A percentile compares a stretch with the other conserved stretches of the same genome.
Conservation (phyloP, 2,329 filamentous ascomycete genomes). For the Alternaria tenuissima region DNA sequence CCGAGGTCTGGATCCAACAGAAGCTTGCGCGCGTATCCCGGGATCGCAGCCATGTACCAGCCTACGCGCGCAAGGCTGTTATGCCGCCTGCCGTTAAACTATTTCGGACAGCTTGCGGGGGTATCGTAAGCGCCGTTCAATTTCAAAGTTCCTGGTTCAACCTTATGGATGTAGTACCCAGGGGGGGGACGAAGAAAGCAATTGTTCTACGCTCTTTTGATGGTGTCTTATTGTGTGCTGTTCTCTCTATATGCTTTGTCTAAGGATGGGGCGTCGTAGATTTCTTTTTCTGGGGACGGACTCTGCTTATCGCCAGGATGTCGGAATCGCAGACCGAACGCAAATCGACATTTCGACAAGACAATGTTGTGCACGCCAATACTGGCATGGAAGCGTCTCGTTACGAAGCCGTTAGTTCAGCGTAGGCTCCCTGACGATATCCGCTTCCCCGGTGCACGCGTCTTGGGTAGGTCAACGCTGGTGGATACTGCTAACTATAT, state of each 20-base stretch:
- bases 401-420: slow-evolving; percentile 18
- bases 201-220: background rate
- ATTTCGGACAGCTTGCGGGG: background rate
- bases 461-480: slow-evolving; percentile 13
- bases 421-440: slow-evolving; percentile 24
- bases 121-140: background rate
- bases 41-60: background rate
- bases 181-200: background rate
- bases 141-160: background rate
- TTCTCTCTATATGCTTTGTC: background rate
- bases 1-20: slow-evolving; percentile 1
- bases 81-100: background rate
- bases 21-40: background rate
- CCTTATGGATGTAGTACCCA: background rate
- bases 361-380: slow-evolving; percentile 8
- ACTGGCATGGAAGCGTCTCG: slow-evolving; percentile 3
- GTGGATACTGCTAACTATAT: slow-evolving; percentile 33
- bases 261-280: background rate
- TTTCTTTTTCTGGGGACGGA: background rate
- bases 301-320: background rate
- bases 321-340: background rate
- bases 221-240: background rate
- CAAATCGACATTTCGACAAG: background rate
- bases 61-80: background rate
- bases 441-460: slow-evolving; percentile 43